Percentiles rank a stretch among this genome's conserved stretches.
Evolutionary conservation across 2,329 filamentous ascomycete species (phyloP).

Genomic region (Epichloe elymi): DNA sequence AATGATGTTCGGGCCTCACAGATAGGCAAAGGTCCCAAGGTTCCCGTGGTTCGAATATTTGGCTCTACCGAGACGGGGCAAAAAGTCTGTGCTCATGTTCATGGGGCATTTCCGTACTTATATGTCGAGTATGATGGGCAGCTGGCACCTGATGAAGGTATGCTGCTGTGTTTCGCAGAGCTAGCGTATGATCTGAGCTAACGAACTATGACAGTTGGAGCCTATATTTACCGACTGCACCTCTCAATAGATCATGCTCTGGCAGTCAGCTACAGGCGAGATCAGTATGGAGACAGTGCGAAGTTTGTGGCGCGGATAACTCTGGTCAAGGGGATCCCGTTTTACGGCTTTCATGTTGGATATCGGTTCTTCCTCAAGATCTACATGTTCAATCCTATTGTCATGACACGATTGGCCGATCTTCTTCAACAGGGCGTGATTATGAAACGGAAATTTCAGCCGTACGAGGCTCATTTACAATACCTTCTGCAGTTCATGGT

Average conservation of each 20-base stretch:
- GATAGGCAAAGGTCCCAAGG: slow-evolving; percentile 50
- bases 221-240: slow-evolving; percentile 67
- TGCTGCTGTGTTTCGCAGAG: slow-evolving; percentile 18
- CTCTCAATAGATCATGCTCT: slow-evolving; percentile 84
- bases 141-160: slow-evolving; percentile 54
- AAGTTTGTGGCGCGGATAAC: slow-evolving; percentile 81
- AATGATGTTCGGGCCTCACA: slow-evolving; percentile 47
- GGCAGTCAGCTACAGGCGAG: slow-evolving; percentile 69
- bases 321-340: slow-evolving; percentile 83
- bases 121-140: slow-evolving; percentile 74
- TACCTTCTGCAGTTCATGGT: slow-evolving; percentile 95
- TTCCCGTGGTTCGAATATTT: slow-evolving; percentile 83
- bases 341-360: slow-evolving; percentile 91
- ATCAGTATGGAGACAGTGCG: slow-evolving; percentile 52
- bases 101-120: slow-evolving; percentile 92
- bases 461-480: slow-evolving; percentile 87
- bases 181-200: slow-evolving; percentile 2
- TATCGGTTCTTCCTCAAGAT: slow-evolving; percentile 88
- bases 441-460: slow-evolving; percentile 72
- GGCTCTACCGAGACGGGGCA: slow-evolving; percentile 89
- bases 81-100: slow-evolving; percentile 85
- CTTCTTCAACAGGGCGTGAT: slow-evolving; percentile 79
- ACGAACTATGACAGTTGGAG: slow-evolving; percentile 40
- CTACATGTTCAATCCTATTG: slow-evolving; percentile 76
- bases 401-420: slow-evolving; percentile 80